phyloP scores from a whole-genome alignment of 495 filamentous ascomycete species.

The Tuber calosporum region DNA sequence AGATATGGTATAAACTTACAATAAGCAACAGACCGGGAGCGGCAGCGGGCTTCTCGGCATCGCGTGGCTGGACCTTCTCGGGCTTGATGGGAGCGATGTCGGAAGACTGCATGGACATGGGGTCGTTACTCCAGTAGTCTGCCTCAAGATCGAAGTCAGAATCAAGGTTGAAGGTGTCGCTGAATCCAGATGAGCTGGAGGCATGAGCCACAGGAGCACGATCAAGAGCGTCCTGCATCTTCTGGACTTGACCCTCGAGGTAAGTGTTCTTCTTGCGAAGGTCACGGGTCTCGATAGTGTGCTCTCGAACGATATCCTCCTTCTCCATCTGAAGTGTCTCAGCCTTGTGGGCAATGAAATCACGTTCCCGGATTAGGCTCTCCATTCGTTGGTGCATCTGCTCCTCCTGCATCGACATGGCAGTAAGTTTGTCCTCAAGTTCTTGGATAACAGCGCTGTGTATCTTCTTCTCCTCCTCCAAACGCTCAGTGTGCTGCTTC shows the following conservation, averaged over 20 bases:
- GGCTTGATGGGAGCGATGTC: slow-evolving; percentile 55
- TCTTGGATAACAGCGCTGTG: slow-evolving; percentile 65
- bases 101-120: slow-evolving; percentile 44
- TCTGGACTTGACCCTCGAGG: slow-evolving; percentile 75
- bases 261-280: slow-evolving; percentile 92
- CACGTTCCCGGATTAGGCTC: slow-evolving; percentile 59
- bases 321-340: slow-evolving; percentile 74
- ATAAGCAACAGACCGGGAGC: slow-evolving; percentile 62
- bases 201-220: slow-evolving; percentile 39
- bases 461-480: slow-evolving; percentile 94
- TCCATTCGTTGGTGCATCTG: slow-evolving; percentile 61
- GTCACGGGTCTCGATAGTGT: slow-evolving; percentile 90
- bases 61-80: slow-evolving; percentile 49
- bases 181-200: slow-evolving; percentile 42
- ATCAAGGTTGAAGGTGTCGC: slow-evolving; percentile 51
- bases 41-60: slow-evolving; percentile 56
- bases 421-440: slow-evolving; percentile 69
- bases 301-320: slow-evolving; percentile 77
- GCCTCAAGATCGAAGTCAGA: slow-evolving; percentile 43
- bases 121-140: slow-evolving; percentile 33
- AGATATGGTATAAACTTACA: slow-evolving; percentile 21
- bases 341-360: slow-evolving; percentile 67
- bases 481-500: slow-evolving; percentile 95
- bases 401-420: slow-evolving; percentile 50
- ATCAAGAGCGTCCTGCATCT: slow-evolving; percentile 57